Percentiles rank a stretch among this genome's conserved stretches.
phyloP scores from a whole-genome alignment of 345 rosid species.

The Arabis hirsuta region DNA sequence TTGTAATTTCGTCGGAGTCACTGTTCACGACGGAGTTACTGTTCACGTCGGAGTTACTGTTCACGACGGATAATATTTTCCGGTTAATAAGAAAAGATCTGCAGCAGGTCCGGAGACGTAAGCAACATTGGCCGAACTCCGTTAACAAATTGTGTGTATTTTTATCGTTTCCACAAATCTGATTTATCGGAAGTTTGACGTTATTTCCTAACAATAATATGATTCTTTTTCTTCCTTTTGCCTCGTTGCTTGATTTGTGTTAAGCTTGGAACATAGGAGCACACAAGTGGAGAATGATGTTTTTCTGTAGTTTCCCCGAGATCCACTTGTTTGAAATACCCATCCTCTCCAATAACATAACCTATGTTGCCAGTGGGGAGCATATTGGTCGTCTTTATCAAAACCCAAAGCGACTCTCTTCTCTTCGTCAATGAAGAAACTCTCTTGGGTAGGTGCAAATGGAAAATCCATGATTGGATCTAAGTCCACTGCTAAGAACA shows the following conservation, averaged over 20 bases:
- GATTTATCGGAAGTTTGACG: too few species aligned
- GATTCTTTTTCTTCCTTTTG: background rate
- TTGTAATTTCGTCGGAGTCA: too few species aligned
- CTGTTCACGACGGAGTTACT: too few species aligned
- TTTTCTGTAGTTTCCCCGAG: background rate
- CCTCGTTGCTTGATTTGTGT: background rate
- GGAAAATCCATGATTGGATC: background rate
- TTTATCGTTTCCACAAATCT: too few species aligned
- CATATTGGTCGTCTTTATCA: background rate
- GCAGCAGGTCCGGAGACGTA: too few species aligned
- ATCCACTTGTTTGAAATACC: slow-evolving; percentile 4
- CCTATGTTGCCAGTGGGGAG: slow-evolving; percentile 5
- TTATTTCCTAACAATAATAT: too few species aligned
- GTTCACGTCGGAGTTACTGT: too few species aligned
- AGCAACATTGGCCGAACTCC: too few species aligned
- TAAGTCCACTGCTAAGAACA: slow-evolving; percentile 10
- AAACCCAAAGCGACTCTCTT: background rate
- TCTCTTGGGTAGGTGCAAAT: background rate
- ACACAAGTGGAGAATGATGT: background rate
- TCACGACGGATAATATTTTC: too few species aligned
- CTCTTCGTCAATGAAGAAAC: slow-evolving; percentile 20
- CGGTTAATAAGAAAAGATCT: too few species aligned
- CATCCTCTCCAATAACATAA: slow-evolving; percentile 23
- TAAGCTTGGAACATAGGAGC: slow-evolving; percentile 17
- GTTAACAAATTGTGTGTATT: too few species aligned